A percentile compares a stretch with the other conserved stretches of the same genome.
phyloP scores from a whole-genome alignment of 768 basidiomycete genomes.

The Auriscalpium microsporum region DNA sequence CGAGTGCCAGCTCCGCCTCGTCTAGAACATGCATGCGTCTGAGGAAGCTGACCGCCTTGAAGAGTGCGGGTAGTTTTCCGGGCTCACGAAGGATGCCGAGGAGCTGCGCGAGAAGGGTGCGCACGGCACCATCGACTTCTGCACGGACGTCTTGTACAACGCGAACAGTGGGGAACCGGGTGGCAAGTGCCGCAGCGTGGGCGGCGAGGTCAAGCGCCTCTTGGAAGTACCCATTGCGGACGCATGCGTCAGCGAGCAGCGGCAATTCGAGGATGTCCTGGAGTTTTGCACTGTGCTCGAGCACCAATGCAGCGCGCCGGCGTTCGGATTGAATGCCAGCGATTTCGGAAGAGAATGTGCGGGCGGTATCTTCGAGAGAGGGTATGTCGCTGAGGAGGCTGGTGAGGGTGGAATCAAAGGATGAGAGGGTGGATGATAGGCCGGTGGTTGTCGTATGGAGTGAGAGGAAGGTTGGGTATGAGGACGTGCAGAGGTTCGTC shows the following conservation, averaged over 20 bases:
- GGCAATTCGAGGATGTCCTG: conserved; percentile 88
- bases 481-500: conserved; percentile 82
- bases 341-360: conserved; percentile 64
- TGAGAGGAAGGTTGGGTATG: conserved; percentile 88
- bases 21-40: conserved; percentile 70
- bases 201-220: conserved; percentile 83
- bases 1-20: conserved; percentile 73
- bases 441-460: conserved; percentile 73
- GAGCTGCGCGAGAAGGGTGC: conserved; percentile 66
- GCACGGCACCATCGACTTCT: conserved; percentile 60
- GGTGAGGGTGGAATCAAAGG: conserved; percentile 67
- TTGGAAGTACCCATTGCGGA: conserved; percentile 84
- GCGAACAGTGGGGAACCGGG: conserved; percentile 34
- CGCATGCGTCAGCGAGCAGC: conserved; percentile 84
- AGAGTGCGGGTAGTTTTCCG: conserved; percentile 79
- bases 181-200: conserved; percentile 47
- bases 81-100: conserved; percentile 74
- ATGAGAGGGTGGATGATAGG: conserved; percentile 61
- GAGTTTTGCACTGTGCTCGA: conserved; percentile 91
- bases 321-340: conserved; percentile 68
- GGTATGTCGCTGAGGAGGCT: conserved; percentile 67
- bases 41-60: conserved; percentile 85
- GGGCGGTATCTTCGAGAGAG: conserved; percentile 63
- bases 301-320: conserved; percentile 70
- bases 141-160: conserved; percentile 54